A percentile compares a stretch with the other conserved stretches of the same genome.
Conservation (phyloP, 2,329 filamentous ascomycete species). For the Gnomoniopsis sp. region DNA sequence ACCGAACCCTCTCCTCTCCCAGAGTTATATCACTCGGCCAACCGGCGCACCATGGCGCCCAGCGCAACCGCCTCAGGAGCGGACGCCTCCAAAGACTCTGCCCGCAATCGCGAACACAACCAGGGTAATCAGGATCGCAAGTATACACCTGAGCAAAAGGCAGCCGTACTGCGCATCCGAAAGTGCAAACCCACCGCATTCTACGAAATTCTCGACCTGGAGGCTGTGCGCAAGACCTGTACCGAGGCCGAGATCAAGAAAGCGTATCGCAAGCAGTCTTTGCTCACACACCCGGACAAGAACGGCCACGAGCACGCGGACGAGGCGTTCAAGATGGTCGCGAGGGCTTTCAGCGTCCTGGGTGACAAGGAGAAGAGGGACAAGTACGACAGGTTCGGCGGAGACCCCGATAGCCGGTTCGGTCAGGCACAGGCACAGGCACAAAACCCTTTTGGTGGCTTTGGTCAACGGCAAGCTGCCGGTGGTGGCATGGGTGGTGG, state of each 20-base stretch:
- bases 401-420: constrained; percentile 88
- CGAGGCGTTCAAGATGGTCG: constrained; percentile 98
- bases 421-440: constrained; percentile 57
- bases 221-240: constrained; percentile 58
- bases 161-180: constrained; percentile 84
- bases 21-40: constrained; percentile 1
- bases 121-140: constrained; percentile 73
- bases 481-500: constrained; percentile 46
- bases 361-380: constrained; percentile 91
- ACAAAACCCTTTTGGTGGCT: constrained; percentile 63
- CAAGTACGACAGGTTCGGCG: constrained; percentile 84
- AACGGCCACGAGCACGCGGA: constrained; percentile 94
- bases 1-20: background rate
- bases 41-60: constrained; percentile 32
- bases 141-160: constrained; percentile 87
- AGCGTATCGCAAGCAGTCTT: constrained; percentile 89
- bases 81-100: constrained; percentile 38
- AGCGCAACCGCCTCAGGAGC: constrained; percentile 54
- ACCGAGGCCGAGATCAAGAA: constrained; percentile 92
- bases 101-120: constrained; percentile 63
- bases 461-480: constrained; percentile 44
- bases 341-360: constrained; percentile 86
- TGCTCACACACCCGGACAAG: constrained; percentile 97
- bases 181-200: constrained; percentile 82
- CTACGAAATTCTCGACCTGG: constrained; percentile 87